phyloP scores from a whole-genome alignment of 2,329 filamentous ascomycete species.

The Fusarium sp. region DNA sequence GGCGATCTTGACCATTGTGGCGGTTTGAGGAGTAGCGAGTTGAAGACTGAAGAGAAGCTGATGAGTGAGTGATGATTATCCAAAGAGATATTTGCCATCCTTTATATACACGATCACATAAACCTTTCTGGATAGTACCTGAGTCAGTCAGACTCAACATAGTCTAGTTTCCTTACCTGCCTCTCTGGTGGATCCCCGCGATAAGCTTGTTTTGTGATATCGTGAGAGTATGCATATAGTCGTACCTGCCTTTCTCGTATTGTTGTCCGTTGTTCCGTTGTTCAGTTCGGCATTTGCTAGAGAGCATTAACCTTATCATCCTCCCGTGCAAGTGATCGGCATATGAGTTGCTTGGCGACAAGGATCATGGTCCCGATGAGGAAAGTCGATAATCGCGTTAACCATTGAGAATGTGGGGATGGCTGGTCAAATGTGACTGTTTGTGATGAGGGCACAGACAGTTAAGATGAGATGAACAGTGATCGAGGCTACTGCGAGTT shows the following conservation, averaged over 20 bases:
- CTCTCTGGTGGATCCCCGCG: constrained; percentile 9
- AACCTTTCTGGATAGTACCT: neutral
- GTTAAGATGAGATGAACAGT: neutral
- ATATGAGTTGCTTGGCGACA: constrained; percentile 20
- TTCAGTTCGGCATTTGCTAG: constrained; percentile 23
- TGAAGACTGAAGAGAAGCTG: constrained; percentile 27
- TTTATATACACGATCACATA: constrained; percentile 18
- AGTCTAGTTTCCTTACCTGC: constrained; percentile 6
- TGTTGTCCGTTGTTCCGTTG: constrained; percentile 20
- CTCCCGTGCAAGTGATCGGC: constrained; percentile 27
- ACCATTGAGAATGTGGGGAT: constrained; percentile 15
- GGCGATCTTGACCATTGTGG: constrained; percentile 32
- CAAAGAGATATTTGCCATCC: neutral
- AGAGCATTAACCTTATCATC: constrained; percentile 29
- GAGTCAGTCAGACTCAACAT: neutral
- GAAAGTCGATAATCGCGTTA: constrained; percentile 27
- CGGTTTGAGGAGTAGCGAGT: constrained; percentile 4
- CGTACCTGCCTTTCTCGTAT: constrained; percentile 27
- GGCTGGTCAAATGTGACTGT: neutral
- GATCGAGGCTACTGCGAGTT: neutral
- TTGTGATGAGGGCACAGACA: neutral
- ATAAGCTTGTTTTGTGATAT: constrained; percentile 24
- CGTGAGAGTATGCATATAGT: neutral
- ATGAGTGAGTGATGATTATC: constrained; percentile 1
- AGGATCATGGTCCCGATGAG: constrained; percentile 23